phyloP scores from a whole-genome alignment of 2,329 filamentous ascomycete genomes.

The Triangularia verruculosa region DNA sequence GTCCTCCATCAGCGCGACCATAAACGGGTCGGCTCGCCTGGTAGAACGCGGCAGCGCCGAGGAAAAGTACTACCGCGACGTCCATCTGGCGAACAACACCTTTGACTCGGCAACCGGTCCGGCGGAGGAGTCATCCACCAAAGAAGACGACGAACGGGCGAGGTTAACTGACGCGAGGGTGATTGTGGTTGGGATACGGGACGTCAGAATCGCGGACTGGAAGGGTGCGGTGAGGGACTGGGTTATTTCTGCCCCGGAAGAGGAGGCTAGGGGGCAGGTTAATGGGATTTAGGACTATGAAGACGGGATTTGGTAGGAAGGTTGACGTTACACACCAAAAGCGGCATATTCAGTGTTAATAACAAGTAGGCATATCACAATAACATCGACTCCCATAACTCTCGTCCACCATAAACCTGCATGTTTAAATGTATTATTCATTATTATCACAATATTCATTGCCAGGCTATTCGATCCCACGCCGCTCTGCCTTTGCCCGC shows the following conservation, averaged over 20 bases:
- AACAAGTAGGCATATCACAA: neutral
- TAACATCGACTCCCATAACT: no score
- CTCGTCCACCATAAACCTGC: no score
- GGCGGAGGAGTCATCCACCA: neutral
- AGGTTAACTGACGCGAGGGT: constrained; percentile 82
- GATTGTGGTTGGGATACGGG: constrained; percentile 78
- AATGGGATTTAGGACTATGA: constrained; percentile 5
- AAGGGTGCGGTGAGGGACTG: constrained; percentile 90
- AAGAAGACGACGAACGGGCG: constrained; percentile 53
- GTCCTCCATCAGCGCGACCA: constrained; percentile 85
- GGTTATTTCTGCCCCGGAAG: constrained; percentile 43
- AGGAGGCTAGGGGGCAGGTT: constrained; percentile 18
- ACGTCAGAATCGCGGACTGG: constrained; percentile 89
- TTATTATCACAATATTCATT: neutral
- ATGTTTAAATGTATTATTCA: neutral
- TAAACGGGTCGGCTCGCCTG: constrained; percentile 81
- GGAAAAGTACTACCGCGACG: constrained; percentile 77
- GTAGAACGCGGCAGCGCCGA: constrained; percentile 72
- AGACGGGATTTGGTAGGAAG: neutral
- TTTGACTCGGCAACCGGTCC: constrained; percentile 59
- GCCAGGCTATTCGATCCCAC: neutral
- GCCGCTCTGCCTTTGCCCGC: neutral
- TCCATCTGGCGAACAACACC: constrained; percentile 89
- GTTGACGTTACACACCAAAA: neutral
- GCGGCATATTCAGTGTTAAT: neutral